phyloP scores from a whole-genome alignment of 2,329 filamentous ascomycete genomes.

The Pseudogymnoascus sp. region DNA sequence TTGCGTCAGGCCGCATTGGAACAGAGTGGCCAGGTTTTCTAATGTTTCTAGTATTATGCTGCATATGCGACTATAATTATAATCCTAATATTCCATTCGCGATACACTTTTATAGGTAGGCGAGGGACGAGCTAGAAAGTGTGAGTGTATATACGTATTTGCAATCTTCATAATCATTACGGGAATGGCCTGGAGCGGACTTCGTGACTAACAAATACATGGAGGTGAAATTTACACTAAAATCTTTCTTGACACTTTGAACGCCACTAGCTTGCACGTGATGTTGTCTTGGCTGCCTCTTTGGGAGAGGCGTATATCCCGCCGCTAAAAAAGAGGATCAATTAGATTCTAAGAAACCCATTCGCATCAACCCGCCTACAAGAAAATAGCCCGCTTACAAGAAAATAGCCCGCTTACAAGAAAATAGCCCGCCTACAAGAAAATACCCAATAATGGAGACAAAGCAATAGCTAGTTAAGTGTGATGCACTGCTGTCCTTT shows the following conservation, averaged over 20 bases:
- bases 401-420: too few species aligned
- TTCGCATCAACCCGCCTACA: too few species aligned
- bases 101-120: too few species aligned
- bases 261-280: background rate
- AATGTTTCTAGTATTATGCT: too few species aligned
- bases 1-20: too few species aligned
- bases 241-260: background rate
- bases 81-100: too few species aligned
- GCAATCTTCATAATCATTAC: background rate
- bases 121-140: too few species aligned
- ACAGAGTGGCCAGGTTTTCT: too few species aligned
- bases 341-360: background rate
- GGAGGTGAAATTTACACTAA: background rate
- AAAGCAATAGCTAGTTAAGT: background rate
- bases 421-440: background rate
- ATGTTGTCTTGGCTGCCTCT: background rate
- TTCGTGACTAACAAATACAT: background rate
- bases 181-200: background rate
- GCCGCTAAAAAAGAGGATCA: background rate
- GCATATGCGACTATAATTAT: too few species aligned
- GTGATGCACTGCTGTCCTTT: background rate
- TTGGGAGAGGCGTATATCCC: background rate
- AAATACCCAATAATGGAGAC: background rate
- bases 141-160: background rate
- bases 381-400: too few species aligned